Percentiles rank a stretch among this genome's conserved stretches.
Conservation (phyloP, 495 filamentous ascomycete species). For the Tetracladium setigerum region DNA sequence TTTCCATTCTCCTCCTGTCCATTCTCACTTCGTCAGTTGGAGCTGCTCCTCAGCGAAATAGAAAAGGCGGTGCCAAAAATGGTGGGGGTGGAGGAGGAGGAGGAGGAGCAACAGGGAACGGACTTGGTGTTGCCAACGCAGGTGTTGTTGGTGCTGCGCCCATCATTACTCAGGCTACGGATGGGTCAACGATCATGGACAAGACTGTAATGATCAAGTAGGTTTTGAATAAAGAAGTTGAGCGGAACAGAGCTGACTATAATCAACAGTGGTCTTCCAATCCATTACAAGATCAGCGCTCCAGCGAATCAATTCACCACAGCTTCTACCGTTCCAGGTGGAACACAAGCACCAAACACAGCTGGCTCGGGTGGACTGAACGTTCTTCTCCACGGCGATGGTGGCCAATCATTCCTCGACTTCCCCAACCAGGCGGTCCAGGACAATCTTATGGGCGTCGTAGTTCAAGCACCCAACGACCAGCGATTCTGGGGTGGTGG, state of each 20-base stretch:
- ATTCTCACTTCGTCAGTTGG: conserved; percentile 20
- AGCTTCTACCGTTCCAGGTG: conserved; percentile 31
- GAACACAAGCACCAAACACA: conserved; percentile 18
- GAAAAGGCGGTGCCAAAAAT: conserved; percentile 6
- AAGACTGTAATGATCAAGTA: conserved; percentile 39
- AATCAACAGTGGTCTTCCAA: conserved; percentile 28
- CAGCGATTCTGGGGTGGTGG: conserved; percentile 46
- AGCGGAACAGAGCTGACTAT: conserved; percentile 2
- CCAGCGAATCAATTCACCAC: conserved; percentile 37
- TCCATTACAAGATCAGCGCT: conserved; percentile 39
- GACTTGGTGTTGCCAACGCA: too few species aligned
- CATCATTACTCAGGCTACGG: conserved; percentile 27
- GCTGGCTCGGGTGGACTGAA: conserved; percentile 33
- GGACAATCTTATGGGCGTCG: conserved; percentile 36
- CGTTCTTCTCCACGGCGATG: conserved; percentile 44
- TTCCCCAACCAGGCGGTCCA: conserved; percentile 45
- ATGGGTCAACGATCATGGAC: conserved; percentile 40
- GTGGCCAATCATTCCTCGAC: conserved; percentile 49
- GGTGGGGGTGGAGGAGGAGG: conserved; percentile 17
- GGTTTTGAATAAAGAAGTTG: background rate
- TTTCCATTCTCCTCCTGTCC: background rate
- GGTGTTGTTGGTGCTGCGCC: too few species aligned
- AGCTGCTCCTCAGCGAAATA: conserved; percentile 21
- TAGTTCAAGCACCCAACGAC: conserved; percentile 37
- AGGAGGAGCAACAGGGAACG: conserved; percentile 26